Percentiles rank a stretch among this genome's conserved stretches.
Evolutionary conservation across 1,284 basidiomycete species (phyloP).

Genomic region (Ceratobasidium sp.): DNA sequence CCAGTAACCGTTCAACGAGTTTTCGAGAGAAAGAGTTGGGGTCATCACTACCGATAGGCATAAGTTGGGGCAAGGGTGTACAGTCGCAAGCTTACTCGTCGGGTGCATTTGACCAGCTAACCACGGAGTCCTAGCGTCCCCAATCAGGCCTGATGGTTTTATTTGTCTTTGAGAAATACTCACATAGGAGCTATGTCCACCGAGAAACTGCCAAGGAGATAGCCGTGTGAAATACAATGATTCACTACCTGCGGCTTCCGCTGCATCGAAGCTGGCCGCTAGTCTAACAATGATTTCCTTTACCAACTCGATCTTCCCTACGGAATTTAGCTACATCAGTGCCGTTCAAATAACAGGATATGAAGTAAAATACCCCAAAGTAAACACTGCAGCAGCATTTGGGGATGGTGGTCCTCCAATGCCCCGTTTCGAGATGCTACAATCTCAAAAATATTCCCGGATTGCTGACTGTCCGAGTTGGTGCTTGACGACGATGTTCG

Average conservation of each 20-base stretch:
- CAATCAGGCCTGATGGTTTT: not conserved
- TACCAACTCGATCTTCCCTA: constrained; percentile 83
- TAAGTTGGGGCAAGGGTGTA: constrained; percentile 17
- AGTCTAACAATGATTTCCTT: constrained; percentile 80
- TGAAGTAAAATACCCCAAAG: constrained; percentile 74
- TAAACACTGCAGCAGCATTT: constrained; percentile 88
- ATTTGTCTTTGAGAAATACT: not conserved
- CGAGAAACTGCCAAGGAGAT: constrained; percentile 36
- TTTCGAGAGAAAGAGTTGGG: constrained; percentile 61
- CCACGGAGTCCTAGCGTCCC: constrained; percentile 9
- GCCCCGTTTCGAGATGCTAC: constrained; percentile 84
- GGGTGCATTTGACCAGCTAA: constrained; percentile 28
- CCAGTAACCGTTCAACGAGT: constrained; percentile 67
- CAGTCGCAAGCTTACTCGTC: constrained; percentile 55
- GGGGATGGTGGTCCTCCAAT: constrained; percentile 86
- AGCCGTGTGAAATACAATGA: constrained; percentile 43
- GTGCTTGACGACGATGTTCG: constrained; percentile 8
- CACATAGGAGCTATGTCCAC: not conserved
- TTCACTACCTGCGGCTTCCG: constrained; percentile 45
- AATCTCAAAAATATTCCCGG: constrained; percentile 74
- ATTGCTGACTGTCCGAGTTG: constrained; percentile 40
- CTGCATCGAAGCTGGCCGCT: constrained; percentile 51
- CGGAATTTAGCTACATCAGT: not conserved
- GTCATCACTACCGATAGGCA: constrained; percentile 51
- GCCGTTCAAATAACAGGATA: not conserved